A percentile compares a stretch with the other conserved stretches of the same genome.
phyloP scores from a whole-genome alignment of 805 yeast genomes.

The Yarrowia sp. region DNA sequence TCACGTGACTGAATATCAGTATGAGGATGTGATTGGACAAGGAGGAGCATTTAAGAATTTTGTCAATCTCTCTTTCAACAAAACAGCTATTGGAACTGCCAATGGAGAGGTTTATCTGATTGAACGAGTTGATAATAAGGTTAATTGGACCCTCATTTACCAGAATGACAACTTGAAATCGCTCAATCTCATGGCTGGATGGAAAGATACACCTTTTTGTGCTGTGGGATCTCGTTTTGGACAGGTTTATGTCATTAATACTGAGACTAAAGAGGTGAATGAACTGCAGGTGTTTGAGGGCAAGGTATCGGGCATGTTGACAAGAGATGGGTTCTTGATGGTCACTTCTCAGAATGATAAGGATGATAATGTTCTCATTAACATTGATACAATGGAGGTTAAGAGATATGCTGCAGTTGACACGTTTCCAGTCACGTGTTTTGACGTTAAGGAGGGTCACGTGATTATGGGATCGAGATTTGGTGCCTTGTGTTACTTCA shows the following conservation, averaged over 20 bases:
- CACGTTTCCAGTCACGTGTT: constrained; percentile 14
- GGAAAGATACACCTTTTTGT: neutral
- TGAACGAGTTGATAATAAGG: neutral
- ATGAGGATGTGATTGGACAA: constrained; percentile 31
- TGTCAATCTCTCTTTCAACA: constrained; percentile 43
- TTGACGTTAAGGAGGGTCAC: neutral
- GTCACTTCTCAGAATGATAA: constrained; percentile 5
- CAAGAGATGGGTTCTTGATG: neutral
- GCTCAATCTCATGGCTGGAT: constrained; percentile 9
- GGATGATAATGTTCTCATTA: constrained; percentile 4
- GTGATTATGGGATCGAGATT: constrained; percentile 1
- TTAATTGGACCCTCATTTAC: neutral
- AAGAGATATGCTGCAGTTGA: neutral
- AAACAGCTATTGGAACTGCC: constrained; percentile 11
- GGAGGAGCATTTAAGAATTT: constrained; percentile 64
- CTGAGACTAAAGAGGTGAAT: neutral
- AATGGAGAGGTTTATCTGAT: neutral
- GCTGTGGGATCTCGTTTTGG: constrained; percentile 13
- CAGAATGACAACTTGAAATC: neutral
- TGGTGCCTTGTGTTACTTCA: neutral
- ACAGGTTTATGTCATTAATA: constrained; percentile 6
- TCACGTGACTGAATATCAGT: neutral
- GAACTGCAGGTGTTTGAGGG: neutral
- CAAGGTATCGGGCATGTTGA: neutral
- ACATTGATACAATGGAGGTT: neutral